These are phyloP conservation scores for Malus sieversii DNA, from an alignment of 306 rosid genomes.

Conservation along the genomic window DNA sequence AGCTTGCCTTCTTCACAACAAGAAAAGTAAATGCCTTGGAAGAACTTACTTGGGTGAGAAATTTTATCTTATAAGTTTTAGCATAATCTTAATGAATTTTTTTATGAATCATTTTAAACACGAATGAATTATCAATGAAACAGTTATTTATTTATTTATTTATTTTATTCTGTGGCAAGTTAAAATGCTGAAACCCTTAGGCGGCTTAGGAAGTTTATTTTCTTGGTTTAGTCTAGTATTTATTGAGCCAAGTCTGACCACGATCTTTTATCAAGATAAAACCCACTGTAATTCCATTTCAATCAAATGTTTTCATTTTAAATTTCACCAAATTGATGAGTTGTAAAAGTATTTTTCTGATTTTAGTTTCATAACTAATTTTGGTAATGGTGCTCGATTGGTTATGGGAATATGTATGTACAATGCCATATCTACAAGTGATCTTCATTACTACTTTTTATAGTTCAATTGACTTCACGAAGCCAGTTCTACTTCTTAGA, in stretches of 20 bases:
- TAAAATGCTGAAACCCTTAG: not conserved
- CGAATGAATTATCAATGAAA: not conserved
- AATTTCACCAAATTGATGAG: not conserved
- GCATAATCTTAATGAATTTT: not conserved
- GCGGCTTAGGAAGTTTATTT: not conserved
- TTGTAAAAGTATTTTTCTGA: not conserved
- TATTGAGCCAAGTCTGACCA: not conserved
- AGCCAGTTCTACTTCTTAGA: not conserved
- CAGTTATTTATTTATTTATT: no score
- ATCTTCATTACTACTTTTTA: not conserved
- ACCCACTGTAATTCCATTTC: not conserved
- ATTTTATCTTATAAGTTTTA: constrained; percentile 10
- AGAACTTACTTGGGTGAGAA: constrained; percentile 91
- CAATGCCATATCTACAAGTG: not conserved
- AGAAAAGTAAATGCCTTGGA: constrained; percentile 70
- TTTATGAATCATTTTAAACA: not conserved
- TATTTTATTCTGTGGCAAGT: not conserved
- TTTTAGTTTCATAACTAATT: not conserved
- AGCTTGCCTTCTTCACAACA: constrained; percentile 88
- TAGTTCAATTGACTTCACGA: not conserved
- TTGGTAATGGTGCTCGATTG: not conserved
- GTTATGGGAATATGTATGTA: not conserved
- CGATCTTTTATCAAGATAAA: not conserved
- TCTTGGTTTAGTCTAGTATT: not conserved
- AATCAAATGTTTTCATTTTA: not conserved